Evolutionary conservation across 2,329 filamentous ascomycete genomes (phyloP), one percentile per base, ranked within the genome.

Genomic region (Apiospora sp.): DNA sequence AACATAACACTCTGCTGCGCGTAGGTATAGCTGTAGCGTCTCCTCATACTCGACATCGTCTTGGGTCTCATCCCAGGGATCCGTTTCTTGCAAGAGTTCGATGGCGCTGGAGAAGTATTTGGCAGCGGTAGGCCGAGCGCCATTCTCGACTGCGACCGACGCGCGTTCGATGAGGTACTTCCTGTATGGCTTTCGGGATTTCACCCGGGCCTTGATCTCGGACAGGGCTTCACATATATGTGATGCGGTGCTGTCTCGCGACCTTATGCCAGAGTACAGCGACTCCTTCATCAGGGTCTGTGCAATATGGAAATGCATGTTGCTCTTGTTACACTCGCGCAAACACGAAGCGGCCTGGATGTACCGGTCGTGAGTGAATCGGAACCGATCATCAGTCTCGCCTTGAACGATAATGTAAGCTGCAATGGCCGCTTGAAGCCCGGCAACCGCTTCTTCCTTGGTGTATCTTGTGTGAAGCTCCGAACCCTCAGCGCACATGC

Each of bases 251-350:
- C 90, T 92, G 78, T 97, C 95, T 16, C 91, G 87, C 37, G 88
- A 87, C 69, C 87, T 87, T 1, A 89, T 86, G 73, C 94, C 91
- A 34, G 88, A 82, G 73, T 89, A 90, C 77, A 95, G 92, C 41
- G 67, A 68, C 58, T 64, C 58, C 76, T 93, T 93, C 81, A 95
- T 90, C 75, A 98, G 89, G 0, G 92, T 92, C 79, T 94, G 92
- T 0, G 94, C 93, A 77, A 98, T 94, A 67, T 95, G 91, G 77
- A 95, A 98, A 82, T 98, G 95, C 95, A 98, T 98, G 77, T 93
- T 93, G 27, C 89, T 86, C 30, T 89, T 84, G 71, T 93, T 91
- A 78, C 90, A 91, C 79, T 95, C 91, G 74, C 89, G 90, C 70
- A 98, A 84, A 6, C 89, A 88, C 19, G 89, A 86, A 7, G 94